These are phyloP conservation scores for Phytophthora sp. DNA, from an alignment of 352 stramenopile species.

Conservation along the genomic window DNA sequence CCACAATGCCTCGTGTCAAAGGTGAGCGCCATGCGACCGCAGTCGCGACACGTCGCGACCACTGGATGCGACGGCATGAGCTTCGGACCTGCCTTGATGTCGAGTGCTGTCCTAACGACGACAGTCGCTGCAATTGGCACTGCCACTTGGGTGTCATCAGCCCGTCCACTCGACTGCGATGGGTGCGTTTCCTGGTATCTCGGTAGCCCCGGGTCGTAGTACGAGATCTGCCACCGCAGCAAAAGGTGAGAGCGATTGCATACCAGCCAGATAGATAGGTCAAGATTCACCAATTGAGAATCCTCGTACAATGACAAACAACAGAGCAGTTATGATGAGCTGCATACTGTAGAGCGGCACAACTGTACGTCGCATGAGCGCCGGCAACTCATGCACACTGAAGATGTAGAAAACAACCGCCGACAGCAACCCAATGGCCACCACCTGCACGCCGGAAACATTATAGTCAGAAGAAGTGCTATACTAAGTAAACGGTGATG, in stretches of 20 bases:
- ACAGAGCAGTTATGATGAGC: constrained; percentile 39
- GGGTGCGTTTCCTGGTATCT: constrained; percentile 11
- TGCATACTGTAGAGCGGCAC: constrained; percentile 54
- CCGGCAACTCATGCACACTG: constrained; percentile 51
- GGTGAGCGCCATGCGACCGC: constrained; percentile 26
- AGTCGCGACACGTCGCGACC: constrained; percentile 44
- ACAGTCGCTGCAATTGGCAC: constrained; percentile 3
- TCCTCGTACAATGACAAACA: constrained; percentile 41
- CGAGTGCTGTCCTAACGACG: neutral
- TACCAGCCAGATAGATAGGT: too few relatives aligned
- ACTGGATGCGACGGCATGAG: constrained; percentile 23
- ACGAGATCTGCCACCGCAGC: constrained; percentile 54
- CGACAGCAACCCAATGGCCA: constrained; percentile 43
- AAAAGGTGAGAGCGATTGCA: too few relatives aligned
- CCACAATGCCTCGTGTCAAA: constrained; percentile 84
- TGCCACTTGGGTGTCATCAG: constrained; percentile 1
- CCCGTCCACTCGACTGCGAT: neutral
- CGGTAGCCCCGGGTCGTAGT: constrained; percentile 45
- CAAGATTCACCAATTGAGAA: neutral
- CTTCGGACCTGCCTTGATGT: neutral
- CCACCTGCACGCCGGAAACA: constrained; percentile 36
- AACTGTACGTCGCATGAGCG: constrained; percentile 41
- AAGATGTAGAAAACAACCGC: constrained; percentile 53
- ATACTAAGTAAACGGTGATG: too few relatives aligned
- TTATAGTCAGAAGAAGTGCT: neutral